Base-by-base conservation (phyloP, 345 rosid species). In the Hibiscus syriacus region DNA sequence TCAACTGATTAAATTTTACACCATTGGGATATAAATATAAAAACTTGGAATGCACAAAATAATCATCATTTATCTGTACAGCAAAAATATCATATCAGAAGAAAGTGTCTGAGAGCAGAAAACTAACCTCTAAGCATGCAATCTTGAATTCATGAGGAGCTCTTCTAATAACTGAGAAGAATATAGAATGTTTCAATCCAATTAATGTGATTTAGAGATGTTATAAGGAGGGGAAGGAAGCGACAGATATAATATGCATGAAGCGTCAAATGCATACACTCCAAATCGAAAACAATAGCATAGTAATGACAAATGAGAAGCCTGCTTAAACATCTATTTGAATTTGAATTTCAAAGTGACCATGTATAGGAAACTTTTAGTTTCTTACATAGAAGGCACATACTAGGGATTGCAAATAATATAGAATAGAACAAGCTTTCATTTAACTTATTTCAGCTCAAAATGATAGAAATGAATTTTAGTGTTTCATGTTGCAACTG, bases 121-220 rank as follows among this genome's bases (percentile, higher is more conserved):
- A 74, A 75, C 92, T 69, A 76, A 94, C 99, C 97, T 89, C 96
- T 66, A 94, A 86, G 87, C 97, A 91, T 13, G 85, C 78, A 19
- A 94, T 91, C 86, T 94, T 94, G 87, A 94, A 91, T 78, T 94
- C 98, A 73, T 94, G 99, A 73, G 99, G 99, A 59, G 98, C 96
- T 79, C 97, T 87, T 79, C 99, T 86, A 54, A 94, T 87, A 64
- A 89, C 99, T 94, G 97, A 10, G 27, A 68, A 55, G 62, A 48
- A 72, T 43, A 65, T 49, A 54, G 12, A 4, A 48, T 50, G 27
- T 29, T 67, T 65, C 59, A 77, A 73, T 70, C 49, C 49, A 52
- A 16, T 13, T 3, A 13, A 32, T 38, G 39, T 56, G 49, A 30
- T 36, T 57, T 67, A 69, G 55, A 76, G 55, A 62, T 38, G 20